Base-by-base conservation (phyloP, 2,329 filamentous ascomycete genomes). In the Colletotrichum sp. region DNA sequence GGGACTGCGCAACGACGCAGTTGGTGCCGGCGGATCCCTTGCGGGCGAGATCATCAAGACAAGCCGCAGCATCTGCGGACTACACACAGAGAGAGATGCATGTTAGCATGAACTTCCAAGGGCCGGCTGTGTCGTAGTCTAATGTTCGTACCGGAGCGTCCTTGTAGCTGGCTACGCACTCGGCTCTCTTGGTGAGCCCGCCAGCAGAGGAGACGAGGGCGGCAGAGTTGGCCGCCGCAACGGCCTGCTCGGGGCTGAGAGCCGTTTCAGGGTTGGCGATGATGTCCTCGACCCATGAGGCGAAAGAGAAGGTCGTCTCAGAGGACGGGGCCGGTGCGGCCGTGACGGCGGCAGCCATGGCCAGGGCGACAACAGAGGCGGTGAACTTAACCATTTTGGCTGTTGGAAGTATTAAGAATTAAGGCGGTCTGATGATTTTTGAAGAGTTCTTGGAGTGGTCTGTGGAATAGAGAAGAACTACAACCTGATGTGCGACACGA, bases 271-370 rank as follows among this genome's bases (percentile, higher is more conserved):
- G 68, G 59, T 65, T 55, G 26, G 68, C 59, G 60, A 71, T 71
- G 36, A 71, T 71, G 68, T 71, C 59, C 16, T 71, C 68, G 39
- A 71, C 68, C 68, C 68, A 71, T 21, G 55, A 30, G n/a, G 39
- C 68, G 60, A 71, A 71, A 32, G 68, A 71, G n/a, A 71, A 71
- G 68, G 68, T 68, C 48, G 65, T 68, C 65, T 68, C 18, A 7
- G 65, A 68, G 12, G 48, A 26, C 16, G 48, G 48, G 43, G 65
- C 65, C 14, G 65, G 65, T 36, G 65, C 65, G 48, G 65, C 65
- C 14, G 65, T 14, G 4, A 68, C 48, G 6, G 65, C 30, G 28
- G 30, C 65, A 26, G 65, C 65, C 65, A 68, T 36, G 43, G 30
- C 65, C 30, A 68, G 1, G 14, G 65, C 48, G 28, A 68, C 3